Evolutionary conservation across 352 stramenopile species (phyloP).

Genomic region (Phytophthora pistaciae): DNA sequence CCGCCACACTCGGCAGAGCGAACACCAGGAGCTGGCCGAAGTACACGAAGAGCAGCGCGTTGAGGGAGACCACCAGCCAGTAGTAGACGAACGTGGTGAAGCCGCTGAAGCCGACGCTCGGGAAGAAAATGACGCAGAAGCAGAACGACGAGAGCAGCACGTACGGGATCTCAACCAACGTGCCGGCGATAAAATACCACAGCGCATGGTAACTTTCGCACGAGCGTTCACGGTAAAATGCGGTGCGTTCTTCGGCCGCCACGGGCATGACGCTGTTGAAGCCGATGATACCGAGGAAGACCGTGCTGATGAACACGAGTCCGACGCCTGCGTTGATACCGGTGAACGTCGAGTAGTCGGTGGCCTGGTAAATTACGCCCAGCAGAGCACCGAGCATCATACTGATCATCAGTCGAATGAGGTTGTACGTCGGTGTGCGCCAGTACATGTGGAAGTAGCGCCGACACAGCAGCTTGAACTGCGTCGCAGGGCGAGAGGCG

Average conservation of each 20-base stretch:
- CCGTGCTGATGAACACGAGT: conserved; percentile 78
- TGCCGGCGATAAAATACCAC: conserved; percentile 80
- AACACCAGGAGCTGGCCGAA: conserved; percentile 1
- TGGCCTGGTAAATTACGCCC: conserved; percentile 69
- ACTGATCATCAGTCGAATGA: conserved; percentile 16
- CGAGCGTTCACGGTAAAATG: conserved; percentile 93
- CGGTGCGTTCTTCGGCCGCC: conserved; percentile 80
- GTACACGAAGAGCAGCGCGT: conserved; percentile 3
- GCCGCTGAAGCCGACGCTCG: not conserved
- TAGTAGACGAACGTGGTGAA: conserved; percentile 3
- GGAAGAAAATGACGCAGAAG: conserved; percentile 21
- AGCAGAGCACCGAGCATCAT: conserved; percentile 25
- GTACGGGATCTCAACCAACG: conserved; percentile 79
- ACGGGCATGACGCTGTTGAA: conserved; percentile 81
- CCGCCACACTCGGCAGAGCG: not conserved
- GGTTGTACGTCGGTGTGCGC: conserved; percentile 74
- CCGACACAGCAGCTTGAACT: not conserved
- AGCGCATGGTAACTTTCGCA: conserved; percentile 88
- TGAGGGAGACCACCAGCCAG: not conserved
- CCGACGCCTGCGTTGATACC: conserved; percentile 54
- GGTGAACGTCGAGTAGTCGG: conserved; percentile 48
- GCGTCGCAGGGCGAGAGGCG: not conserved
- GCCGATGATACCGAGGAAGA: conserved; percentile 80
- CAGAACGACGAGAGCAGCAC: conserved; percentile 23
- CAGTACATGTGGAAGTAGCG: conserved; percentile 37